These are phyloP conservation scores for Pseudogymnoascus sp. DNA, from an alignment of 2,329 filamentous ascomycete species.

Conservation along the genomic window DNA sequence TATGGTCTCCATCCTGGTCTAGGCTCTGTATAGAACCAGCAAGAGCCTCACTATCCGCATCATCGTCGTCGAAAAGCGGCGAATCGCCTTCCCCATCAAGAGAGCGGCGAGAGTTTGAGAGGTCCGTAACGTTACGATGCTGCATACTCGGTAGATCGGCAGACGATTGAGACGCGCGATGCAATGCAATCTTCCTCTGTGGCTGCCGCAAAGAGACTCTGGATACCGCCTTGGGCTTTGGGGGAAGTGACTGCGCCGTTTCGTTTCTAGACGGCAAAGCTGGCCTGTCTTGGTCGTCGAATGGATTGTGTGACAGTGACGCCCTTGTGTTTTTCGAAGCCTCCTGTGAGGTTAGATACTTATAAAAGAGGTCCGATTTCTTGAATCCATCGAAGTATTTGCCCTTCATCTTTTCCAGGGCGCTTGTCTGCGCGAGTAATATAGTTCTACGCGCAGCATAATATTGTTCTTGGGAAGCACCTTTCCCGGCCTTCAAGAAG, in stretches of 20 bases:
- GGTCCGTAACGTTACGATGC: conserved; percentile 12
- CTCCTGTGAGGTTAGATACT: conserved; percentile 86
- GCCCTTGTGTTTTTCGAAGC: conserved; percentile 33
- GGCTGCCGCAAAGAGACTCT: conserved; percentile 40
- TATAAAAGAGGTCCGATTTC: conserved; percentile 89
- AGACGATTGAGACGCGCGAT: conserved; percentile 51
- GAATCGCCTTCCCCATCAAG: conserved; percentile 55
- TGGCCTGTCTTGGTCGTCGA: conserved; percentile 13
- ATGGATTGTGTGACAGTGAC: conserved; percentile 7
- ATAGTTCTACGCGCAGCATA: conserved; percentile 73
- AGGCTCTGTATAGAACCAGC: conserved; percentile 68
- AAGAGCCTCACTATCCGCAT: conserved; percentile 63
- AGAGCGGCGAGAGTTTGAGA: conserved; percentile 50
- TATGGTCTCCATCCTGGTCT: conserved; percentile 58
- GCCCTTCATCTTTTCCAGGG: conserved; percentile 76
- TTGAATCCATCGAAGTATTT: conserved; percentile 80
- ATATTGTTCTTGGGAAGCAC: conserved; percentile 74
- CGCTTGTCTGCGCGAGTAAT: conserved; percentile 69
- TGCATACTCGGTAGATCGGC: conserved; percentile 43
- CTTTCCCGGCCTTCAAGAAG: conserved; percentile 70
- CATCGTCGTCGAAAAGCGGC: conserved; percentile 66
- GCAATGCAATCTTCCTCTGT: conserved; percentile 41
- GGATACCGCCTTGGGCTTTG: conserved; percentile 35
- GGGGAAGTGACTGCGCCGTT: conserved; percentile 28
- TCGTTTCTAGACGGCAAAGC: conserved; percentile 16